Evolutionary conservation across 169 alveolate species (phyloP).

Genomic region (Eimeria acervulina): DNA sequence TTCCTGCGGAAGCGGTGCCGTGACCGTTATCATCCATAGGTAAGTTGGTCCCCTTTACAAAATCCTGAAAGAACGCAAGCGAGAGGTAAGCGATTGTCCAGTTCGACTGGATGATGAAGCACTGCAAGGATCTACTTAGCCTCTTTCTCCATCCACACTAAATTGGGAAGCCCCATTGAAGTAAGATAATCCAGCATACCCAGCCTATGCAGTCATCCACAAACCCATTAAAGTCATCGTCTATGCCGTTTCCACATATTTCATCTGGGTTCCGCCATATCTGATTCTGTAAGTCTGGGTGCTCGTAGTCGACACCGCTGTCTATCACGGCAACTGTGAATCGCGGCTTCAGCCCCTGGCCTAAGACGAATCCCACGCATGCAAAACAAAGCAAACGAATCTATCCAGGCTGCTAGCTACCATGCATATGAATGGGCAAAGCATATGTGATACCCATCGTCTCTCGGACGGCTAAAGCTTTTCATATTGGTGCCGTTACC

Average conservation of each 20-base stretch:
- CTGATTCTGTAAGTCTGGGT: constrained; percentile 87
- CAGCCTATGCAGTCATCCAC: constrained; percentile 90
- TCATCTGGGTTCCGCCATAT: constrained; percentile 89
- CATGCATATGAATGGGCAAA: background rate
- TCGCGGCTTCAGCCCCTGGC: constrained; percentile 71
- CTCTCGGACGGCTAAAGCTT: background rate
- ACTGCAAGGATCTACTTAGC: background rate
- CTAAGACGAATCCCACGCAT: background rate
- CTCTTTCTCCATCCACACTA: background rate
- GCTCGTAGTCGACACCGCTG: constrained; percentile 88
- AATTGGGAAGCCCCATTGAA: background rate
- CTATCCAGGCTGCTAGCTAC: background rate
- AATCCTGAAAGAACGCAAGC: constrained; percentile 83
- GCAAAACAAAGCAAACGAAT: background rate
- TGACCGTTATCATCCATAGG: constrained; percentile 89
- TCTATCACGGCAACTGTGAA: constrained; percentile 88
- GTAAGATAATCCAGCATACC: constrained; percentile 82
- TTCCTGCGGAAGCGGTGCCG: constrained; percentile 89
- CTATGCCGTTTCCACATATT: constrained; percentile 84
- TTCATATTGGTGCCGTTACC: constrained; percentile 48
- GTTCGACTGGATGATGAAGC: background rate
- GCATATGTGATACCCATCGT: background rate
- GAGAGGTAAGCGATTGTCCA: background rate
- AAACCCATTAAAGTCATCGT: constrained; percentile 88
- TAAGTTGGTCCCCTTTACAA: constrained; percentile 84